These are phyloP conservation scores for Geranium brycei DNA, from an alignment of 345 rosid genomes.

Conservation along the genomic window DNA sequence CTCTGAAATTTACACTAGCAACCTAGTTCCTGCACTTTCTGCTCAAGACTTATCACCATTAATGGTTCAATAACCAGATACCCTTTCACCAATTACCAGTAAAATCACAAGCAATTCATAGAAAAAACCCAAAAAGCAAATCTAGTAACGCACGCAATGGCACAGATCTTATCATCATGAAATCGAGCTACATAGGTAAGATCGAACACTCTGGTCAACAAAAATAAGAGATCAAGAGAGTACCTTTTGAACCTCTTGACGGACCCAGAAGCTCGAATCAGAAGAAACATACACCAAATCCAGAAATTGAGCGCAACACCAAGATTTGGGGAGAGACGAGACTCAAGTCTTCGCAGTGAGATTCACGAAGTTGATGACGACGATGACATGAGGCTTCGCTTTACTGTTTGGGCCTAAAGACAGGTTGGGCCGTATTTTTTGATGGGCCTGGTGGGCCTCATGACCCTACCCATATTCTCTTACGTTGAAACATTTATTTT, in stretches of 20 bases:
- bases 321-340: neutral
- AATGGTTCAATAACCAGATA: neutral
- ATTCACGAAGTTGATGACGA: neutral
- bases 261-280: neutral
- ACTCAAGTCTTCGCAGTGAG: neutral
- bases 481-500: too few species aligned
- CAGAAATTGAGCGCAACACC: neutral
- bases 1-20: neutral
- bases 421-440: neutral
- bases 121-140: neutral
- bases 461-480: too few species aligned
- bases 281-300: neutral
- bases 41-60: neutral
- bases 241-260: neutral
- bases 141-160: neutral
- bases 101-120: neutral
- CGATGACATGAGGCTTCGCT: neutral
- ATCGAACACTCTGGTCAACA: neutral
- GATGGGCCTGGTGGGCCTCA: too few species aligned
- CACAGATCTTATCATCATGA: neutral
- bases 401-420: neutral
- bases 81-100: neutral
- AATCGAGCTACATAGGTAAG: neutral
- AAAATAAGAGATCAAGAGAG: neutral
- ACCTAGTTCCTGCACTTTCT: neutral